phyloP scores from a whole-genome alignment of 352 stramenopile species.

The Nothophytophthora sp. region DNA sequence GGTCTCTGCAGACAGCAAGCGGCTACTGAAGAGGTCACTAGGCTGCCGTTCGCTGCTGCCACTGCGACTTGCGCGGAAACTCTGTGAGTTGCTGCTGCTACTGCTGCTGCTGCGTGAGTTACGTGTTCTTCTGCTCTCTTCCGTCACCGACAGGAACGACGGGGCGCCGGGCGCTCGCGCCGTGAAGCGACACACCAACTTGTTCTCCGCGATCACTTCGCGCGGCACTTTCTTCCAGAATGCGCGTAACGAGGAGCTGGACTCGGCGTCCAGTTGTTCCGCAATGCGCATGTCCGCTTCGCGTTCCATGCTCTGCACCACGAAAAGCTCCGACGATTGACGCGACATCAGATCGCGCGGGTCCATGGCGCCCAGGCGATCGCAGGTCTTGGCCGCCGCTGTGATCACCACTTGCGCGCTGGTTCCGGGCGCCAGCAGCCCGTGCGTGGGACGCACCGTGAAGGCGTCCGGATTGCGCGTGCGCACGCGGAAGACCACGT shows the following conservation, averaged over 20 bases:
- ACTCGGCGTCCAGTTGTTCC: slow-evolving; percentile 36
- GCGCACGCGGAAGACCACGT: slow-evolving; percentile 73
- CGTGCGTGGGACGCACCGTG: slow-evolving; percentile 68
- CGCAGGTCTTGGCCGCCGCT: slow-evolving; percentile 29
- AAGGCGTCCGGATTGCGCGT: slow-evolving; percentile 81
- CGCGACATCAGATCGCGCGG: slow-evolving; percentile 30
- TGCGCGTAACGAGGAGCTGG: slow-evolving; percentile 30
- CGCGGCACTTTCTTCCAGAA: slow-evolving; percentile 66
- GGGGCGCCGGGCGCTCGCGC: background rate
- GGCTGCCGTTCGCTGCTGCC: slow-evolving; percentile 6
- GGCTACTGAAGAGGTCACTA: slow-evolving; percentile 15
- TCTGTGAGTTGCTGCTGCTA: slow-evolving; percentile 18
- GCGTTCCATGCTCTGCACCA: slow-evolving; percentile 60
- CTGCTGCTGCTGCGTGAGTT: slow-evolving; percentile 18
- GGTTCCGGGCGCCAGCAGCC: slow-evolving; percentile 40
- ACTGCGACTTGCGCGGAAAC: slow-evolving; percentile 20
- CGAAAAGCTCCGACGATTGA: slow-evolving; percentile 48
- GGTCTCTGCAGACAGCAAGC: slow-evolving; percentile 13
- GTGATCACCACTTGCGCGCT: slow-evolving; percentile 42
- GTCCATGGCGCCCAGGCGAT: slow-evolving; percentile 34
- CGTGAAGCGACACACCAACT: slow-evolving; percentile 64
- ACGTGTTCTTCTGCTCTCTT: slow-evolving; percentile 12
- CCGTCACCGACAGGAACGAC: background rate
- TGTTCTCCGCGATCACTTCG: slow-evolving; percentile 60
- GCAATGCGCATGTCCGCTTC: slow-evolving; percentile 43